phyloP scores from a whole-genome alignment of 768 basidiomycete species.

The Naganishia randhawae region DNA sequence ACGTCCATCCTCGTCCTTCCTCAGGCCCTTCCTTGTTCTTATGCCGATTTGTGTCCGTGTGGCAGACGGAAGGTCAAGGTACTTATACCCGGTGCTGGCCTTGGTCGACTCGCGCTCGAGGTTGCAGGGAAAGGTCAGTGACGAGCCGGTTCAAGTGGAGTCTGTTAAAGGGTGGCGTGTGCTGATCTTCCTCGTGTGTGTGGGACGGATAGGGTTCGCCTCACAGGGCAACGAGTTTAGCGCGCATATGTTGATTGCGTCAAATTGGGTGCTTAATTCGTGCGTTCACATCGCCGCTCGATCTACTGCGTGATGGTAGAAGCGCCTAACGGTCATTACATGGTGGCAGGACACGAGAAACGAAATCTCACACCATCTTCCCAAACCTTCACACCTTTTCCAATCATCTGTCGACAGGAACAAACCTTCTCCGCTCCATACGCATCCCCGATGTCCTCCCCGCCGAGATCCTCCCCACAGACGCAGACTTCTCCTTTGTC shows the following conservation, averaged over 20 bases:
- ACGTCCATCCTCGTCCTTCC: not conserved
- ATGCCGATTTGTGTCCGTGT: not conserved
- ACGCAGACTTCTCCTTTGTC: constrained; percentile 61
- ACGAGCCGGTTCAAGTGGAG: not conserved
- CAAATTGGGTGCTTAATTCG: constrained; percentile 83
- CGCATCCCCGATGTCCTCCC: constrained; percentile 81
- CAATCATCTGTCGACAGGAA: constrained; percentile 61
- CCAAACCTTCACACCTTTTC: constrained; percentile 92
- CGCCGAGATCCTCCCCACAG: constrained; percentile 58
- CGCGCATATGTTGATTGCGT: constrained; percentile 87
- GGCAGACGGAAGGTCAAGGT: constrained; percentile 62
- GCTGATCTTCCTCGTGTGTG: not conserved
- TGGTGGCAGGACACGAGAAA: not conserved
- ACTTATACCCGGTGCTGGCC: constrained; percentile 83
- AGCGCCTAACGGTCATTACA: not conserved
- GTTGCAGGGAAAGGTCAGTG: constrained; percentile 69
- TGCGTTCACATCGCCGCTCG: constrained; percentile 46
- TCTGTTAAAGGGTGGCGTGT: not conserved
- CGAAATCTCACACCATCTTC: constrained; percentile 70
- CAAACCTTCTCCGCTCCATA: constrained; percentile 63
- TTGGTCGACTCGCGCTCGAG: constrained; percentile 84
- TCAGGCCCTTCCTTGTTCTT: too few relatives aligned
- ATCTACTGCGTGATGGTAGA: not conserved
- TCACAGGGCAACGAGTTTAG: constrained; percentile 96
- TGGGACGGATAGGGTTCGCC: constrained; percentile 62